Conservation (phyloP, 1,139 yeast genomes). For the Kodamaea sp. region DNA sequence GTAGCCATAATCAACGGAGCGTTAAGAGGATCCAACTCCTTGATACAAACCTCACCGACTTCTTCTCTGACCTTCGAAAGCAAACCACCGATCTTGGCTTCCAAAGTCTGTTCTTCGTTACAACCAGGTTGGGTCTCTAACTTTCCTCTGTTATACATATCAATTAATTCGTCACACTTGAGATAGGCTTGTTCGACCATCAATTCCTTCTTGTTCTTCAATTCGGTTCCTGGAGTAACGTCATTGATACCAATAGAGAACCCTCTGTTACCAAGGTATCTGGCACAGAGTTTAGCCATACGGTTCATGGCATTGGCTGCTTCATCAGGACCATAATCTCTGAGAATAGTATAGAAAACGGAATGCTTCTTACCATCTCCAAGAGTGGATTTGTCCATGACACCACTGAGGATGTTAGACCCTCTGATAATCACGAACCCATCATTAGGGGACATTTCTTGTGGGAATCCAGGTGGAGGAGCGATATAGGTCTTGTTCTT, state of each 20-base stretch:
- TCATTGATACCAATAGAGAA: slow-evolving; percentile 97
- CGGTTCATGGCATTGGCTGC: slow-evolving; percentile 97
- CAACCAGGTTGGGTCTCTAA: slow-evolving; percentile 99
- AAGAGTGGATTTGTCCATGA: slow-evolving; percentile 93
- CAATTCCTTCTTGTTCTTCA: slow-evolving; percentile 76
- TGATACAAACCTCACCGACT: slow-evolving; percentile 96
- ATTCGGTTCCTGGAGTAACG: slow-evolving; percentile 87
- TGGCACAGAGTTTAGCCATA: slow-evolving; percentile 97
- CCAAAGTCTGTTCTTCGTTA: slow-evolving; percentile 96
- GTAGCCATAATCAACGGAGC: slow-evolving; percentile 99
- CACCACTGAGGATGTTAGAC: slow-evolving; percentile 85
- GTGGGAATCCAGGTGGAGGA: slow-evolving; percentile 62
- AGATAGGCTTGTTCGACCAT: slow-evolving; percentile 90
- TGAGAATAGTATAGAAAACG: slow-evolving; percentile 87
- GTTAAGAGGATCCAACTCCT: slow-evolving; percentile 83
- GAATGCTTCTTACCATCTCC: slow-evolving; percentile 99
- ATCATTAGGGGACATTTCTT: slow-evolving; percentile 97
- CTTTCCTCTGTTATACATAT: slow-evolving; percentile 76
- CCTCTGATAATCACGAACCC: slow-evolving; percentile 91
- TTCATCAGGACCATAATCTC: slow-evolving; percentile 94
- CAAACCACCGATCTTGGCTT: slow-evolving; percentile 95
- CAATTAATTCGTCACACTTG: slow-evolving; percentile 90
- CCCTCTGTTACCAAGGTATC: slow-evolving; percentile 92
- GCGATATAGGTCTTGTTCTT: slow-evolving; percentile 89
- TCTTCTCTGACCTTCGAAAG: slow-evolving; percentile 97